phyloP scores from a whole-genome alignment of 257 asterid species.

The Solanum pinnatisectum region DNA sequence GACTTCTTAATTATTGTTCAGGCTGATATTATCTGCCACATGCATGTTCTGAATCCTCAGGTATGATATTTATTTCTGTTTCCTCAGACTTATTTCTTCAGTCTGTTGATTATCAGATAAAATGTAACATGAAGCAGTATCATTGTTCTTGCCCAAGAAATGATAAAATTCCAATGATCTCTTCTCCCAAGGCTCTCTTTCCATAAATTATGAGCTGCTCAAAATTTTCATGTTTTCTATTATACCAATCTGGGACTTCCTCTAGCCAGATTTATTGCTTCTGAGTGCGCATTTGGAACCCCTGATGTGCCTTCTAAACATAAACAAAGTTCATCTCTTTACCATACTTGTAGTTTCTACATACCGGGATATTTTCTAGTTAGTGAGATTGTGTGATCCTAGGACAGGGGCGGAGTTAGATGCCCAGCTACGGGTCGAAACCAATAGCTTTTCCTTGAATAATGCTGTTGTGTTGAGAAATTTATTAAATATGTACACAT shows the following conservation, averaged over 20 bases:
- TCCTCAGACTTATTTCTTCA: background rate
- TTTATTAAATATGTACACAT: background rate
- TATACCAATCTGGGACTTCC: background rate
- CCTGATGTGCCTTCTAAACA: background rate
- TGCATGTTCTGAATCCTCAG: constrained; percentile 85
- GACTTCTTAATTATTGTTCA: constrained; percentile 17
- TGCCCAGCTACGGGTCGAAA: background rate
- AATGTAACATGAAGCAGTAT: background rate
- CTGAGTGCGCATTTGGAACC: background rate
- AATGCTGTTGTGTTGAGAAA: background rate
- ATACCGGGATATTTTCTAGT: background rate
- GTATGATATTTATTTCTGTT: constrained; percentile 22
- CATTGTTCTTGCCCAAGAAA: background rate
- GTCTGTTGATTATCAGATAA: background rate
- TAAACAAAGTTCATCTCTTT: background rate
- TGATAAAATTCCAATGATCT: background rate
- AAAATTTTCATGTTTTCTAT: background rate
- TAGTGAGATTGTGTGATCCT: background rate
- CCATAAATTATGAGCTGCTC: background rate
- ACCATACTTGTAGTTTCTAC: background rate
- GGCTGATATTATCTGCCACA: constrained; percentile 61
- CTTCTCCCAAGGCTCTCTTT: background rate
- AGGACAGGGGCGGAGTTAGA: background rate
- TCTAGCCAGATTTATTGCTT: background rate
- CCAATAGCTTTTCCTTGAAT: background rate